These are phyloP conservation scores for Coemansia sp. DNA, from an alignment of 371 early-diverging fungal species.

Conservation along the genomic window DNA sequence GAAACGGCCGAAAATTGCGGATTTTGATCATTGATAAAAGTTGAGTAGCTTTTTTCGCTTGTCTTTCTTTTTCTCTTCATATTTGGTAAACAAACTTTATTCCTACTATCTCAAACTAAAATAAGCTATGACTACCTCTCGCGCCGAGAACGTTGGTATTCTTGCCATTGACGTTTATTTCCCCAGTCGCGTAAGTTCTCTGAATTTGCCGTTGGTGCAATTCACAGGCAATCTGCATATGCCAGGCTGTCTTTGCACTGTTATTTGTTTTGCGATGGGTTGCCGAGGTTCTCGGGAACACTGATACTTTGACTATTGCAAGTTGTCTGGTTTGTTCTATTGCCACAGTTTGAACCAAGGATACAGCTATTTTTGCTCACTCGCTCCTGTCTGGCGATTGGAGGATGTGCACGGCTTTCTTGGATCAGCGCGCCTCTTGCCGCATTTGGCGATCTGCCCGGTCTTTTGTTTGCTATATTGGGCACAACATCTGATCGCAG, in stretches of 20 bases:
- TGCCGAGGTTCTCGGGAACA: no score
- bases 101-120: not conserved
- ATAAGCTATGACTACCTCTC: constrained; percentile 30
- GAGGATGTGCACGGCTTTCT: not conserved
- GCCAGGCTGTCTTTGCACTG: not conserved
- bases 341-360: not conserved
- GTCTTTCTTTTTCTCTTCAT: not conserved
- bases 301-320: no score
- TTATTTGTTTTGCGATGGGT: not conserved
- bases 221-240: constrained; percentile 3
- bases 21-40: not conserved
- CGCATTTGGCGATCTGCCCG: not conserved
- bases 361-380: not conserved
- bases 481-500: not conserved
- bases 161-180: constrained; percentile 92
- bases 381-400: not conserved
- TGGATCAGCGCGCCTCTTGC: not conserved
- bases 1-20: not conserved
- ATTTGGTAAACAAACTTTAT: not conserved
- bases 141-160: constrained; percentile 86
- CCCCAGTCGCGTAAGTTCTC: constrained; percentile 70
- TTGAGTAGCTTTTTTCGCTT: not conserved
- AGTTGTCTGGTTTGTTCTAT: no score
- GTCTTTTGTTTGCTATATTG: not conserved
- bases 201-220: not conserved